phyloP scores from a whole-genome alignment of 176 grass and related monocot species.

The Phoenix dactylifera region DNA sequence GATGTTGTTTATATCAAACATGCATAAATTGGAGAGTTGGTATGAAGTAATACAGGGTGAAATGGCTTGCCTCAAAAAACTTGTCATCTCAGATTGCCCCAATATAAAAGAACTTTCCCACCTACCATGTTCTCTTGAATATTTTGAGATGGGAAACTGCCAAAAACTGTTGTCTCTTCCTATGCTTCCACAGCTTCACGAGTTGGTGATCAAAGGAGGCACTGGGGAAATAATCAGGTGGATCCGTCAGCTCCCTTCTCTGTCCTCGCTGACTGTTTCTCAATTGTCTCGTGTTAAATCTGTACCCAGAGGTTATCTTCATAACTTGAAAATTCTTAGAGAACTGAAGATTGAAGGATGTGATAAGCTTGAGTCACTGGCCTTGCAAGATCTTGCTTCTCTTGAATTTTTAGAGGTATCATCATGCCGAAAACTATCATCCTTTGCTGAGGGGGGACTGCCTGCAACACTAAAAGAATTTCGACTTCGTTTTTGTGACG shows the following conservation, averaged over 20 bases:
- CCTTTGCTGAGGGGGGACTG: slow-evolving; percentile 8
- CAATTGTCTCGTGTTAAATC: no score
- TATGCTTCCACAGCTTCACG: background rate
- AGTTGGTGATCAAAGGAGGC: background rate
- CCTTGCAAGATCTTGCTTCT: background rate
- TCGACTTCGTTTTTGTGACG: slow-evolving; percentile 9
- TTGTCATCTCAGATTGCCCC: no score
- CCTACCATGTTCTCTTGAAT: no score
- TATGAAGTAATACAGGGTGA: no score
- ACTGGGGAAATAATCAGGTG: slow-evolving; percentile 1
- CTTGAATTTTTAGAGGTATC: slow-evolving; percentile 18
- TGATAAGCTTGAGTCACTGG: no score
- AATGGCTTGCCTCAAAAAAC: no score
- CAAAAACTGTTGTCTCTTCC: slow-evolving; percentile 2
- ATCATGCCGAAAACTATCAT: slow-evolving; percentile 25
- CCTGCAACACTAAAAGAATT: slow-evolving; percentile 8
- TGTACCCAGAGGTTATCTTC: no score
- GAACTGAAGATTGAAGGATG: no score
- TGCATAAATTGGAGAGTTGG: slow-evolving; percentile 15
- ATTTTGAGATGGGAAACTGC: slow-evolving; percentile 21
- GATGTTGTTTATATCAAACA: slow-evolving; percentile 22
- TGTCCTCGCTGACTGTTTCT: slow-evolving; percentile 7
- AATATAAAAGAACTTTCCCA: no score
- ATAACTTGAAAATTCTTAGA: no score
- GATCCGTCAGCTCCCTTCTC: slow-evolving; percentile 9